Evolutionary conservation across 2,329 filamentous ascomycete species (phyloP).

Genomic region (Ramichloridium luteum): DNA sequence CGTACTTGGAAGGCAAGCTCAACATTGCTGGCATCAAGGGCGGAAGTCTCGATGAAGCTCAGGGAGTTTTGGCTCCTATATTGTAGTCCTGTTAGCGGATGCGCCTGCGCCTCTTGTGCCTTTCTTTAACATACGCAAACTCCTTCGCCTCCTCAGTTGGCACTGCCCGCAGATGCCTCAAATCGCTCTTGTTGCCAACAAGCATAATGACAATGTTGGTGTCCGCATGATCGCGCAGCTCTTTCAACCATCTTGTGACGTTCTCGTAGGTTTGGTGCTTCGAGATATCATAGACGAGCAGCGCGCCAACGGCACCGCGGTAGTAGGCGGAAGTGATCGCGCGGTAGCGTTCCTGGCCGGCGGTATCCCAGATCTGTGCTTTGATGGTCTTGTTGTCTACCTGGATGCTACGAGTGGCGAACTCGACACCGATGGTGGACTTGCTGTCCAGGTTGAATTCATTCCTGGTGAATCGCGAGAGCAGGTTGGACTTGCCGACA

Average conservation of each 20-base stretch:
- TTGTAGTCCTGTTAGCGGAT: neutral
- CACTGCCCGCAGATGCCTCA: slow-evolving; percentile 92
- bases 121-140: slow-evolving; percentile 73
- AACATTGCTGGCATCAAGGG: slow-evolving; percentile 96
- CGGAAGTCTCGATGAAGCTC: slow-evolving; percentile 98
- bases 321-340: slow-evolving; percentile 99
- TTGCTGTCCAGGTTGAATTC: slow-evolving; percentile 99
- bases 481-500: slow-evolving; percentile 97
- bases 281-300: slow-evolving; percentile 98
- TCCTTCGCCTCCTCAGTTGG: slow-evolving; percentile 96
- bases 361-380: slow-evolving; percentile 99
- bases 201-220: slow-evolving; percentile 99
- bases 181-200: slow-evolving; percentile 99
- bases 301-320: slow-evolving; percentile 87
- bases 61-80: slow-evolving; percentile 31
- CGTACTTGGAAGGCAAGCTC: slow-evolving; percentile 72
- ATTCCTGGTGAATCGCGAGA: slow-evolving; percentile 98
- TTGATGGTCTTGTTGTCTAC: slow-evolving; percentile 99
- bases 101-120: neutral
- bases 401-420: slow-evolving; percentile 95
- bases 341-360: slow-evolving; percentile 95
- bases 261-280: slow-evolving; percentile 99
- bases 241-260: slow-evolving; percentile 97
- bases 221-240: slow-evolving; percentile 93
- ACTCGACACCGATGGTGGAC: slow-evolving; percentile 98